Evolutionary conservation across 2,329 filamentous ascomycete genomes (phyloP).

Genomic region (Akanthomyces uredinophilus): DNA sequence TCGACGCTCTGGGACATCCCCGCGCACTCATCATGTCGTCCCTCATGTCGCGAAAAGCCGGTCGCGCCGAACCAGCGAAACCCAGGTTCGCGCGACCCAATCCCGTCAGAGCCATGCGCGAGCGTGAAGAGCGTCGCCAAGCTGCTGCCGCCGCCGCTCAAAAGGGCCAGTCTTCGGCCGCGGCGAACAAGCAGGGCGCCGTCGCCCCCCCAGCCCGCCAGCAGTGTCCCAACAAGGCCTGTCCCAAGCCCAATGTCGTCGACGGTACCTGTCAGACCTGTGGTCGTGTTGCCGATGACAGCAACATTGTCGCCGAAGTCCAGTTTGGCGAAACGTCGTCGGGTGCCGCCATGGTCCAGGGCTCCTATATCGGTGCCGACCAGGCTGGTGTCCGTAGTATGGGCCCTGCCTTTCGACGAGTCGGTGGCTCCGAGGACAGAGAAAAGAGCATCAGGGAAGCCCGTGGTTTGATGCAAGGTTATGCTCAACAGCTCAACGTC

Average conservation of each 20-base stretch:
- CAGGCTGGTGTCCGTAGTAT: conserved; percentile 71
- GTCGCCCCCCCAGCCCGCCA: conserved; percentile 32
- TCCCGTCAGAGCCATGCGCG: conserved; percentile 46
- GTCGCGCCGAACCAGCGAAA: conserved; percentile 27
- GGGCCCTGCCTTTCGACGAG: conserved; percentile 56
- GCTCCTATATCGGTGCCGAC: conserved; percentile 79
- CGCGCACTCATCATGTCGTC: conserved; percentile 39
- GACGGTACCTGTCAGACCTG: conserved; percentile 75
- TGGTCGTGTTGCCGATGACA: conserved; percentile 77
- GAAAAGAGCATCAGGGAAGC: conserved; percentile 57
- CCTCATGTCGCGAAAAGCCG: conserved; percentile 36
- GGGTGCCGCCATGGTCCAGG: conserved; percentile 85
- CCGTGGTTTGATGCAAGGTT: conserved; percentile 54
- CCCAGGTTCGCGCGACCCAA: conserved; percentile 42
- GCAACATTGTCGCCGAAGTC: conserved; percentile 87
- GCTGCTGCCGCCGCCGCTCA: conserved; percentile 27
- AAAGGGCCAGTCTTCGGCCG: conserved; percentile 25
- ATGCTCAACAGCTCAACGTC: conserved; percentile 55
- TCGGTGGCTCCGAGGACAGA: conserved; percentile 53
- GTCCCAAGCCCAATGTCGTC: conserved; percentile 55
- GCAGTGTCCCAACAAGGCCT: conserved; percentile 55
- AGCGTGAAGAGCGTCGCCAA: conserved; percentile 43
- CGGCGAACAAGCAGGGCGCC: conserved; percentile 25
- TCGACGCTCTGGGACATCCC: not conserved
- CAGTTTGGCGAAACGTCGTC: conserved; percentile 82